Evolutionary conservation across 2,329 filamentous ascomycete species (phyloP), one percentile per base, ranked within the genome.

Genomic region (Ceratocystis alfenasii): DNA sequence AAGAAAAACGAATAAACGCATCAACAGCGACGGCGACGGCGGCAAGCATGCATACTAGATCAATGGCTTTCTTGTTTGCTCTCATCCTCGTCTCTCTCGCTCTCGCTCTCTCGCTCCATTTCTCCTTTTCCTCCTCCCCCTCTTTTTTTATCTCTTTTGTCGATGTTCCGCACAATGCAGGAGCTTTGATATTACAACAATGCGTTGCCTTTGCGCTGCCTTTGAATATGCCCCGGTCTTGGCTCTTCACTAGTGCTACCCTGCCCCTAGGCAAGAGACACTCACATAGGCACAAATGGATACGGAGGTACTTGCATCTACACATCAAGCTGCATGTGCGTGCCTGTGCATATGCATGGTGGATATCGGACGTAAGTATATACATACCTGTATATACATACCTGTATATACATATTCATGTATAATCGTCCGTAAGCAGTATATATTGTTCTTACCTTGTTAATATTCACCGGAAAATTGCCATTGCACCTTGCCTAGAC

Each of bases 121-220:
- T 6, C 20, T 48, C 20, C 4, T 48, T 48, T 48, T 48, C 17
- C 46, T 20, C 46, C 8, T 17, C 8, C n/a, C 45, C 45, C 45
- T 48, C 41, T 44, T 45, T 45, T 62, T 33, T 33, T 33, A 30
- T 30, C 28, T 33, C 20, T 20, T 44, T 17, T 10, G 36, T n/a
- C 4, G 20, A 10, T 10, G 20, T 25, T 17, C 33, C 59, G 17
- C 33, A 41, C 12, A 41, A 62, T 55, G 50, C 50, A 55, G 22
- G 50, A 55, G 50, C 50, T 30, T 55, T 55, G 50, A 55, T 55
- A 17, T 48, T 41, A 3, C 46, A 48, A 48, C 46, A 41, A 48
- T 48, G 46, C 46, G 46, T 4, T 48, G 46, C 46, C 20, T 48
- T 41, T 41, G 36, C 36, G 12, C 36, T 41, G 36, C 3, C 36